phyloP scores from a whole-genome alignment of 1,139 yeast genomes.

The Diutina scorzettiae region DNA sequence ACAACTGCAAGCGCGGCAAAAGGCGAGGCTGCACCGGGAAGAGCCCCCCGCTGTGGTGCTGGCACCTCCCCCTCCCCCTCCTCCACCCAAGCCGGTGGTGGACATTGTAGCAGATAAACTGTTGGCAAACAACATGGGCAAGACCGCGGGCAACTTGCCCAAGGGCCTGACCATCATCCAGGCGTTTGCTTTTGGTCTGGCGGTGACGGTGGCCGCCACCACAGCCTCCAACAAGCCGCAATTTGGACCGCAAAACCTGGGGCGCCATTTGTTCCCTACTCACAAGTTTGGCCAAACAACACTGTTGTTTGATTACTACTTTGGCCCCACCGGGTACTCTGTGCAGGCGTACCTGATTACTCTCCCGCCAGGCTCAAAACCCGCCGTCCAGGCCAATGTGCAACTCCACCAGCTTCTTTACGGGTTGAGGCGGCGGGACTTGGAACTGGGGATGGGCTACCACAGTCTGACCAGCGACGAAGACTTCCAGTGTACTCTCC shows the following conservation, averaged over 20 bases:
- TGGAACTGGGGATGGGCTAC: conserved; percentile 21
- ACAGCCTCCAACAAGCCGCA: not conserved
- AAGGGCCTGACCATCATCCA: conserved; percentile 8
- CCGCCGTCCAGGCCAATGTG: conserved; percentile 32
- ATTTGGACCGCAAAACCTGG: conserved; percentile 1
- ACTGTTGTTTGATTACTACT: conserved; percentile 29
- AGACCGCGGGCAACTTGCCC: conserved; percentile 17
- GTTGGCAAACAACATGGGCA: conserved; percentile 16
- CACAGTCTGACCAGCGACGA: conserved; percentile 16
- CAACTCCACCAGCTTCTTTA: conserved; percentile 30
- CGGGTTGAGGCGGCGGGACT: conserved; percentile 19
- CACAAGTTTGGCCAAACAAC: conserved; percentile 7
- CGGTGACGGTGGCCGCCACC: not conserved
- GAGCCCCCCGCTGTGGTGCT: not conserved
- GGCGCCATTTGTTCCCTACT: conserved; percentile 3
- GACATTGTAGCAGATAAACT: conserved; percentile 7
- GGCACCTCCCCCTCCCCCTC: conserved; percentile 13
- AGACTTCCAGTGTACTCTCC: conserved; percentile 32
- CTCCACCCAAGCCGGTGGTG: conserved; percentile 7
- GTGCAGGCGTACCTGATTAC: conserved; percentile 30
- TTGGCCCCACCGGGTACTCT: conserved; percentile 33
- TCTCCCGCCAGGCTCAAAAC: conserved; percentile 32
- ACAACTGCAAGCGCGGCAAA: conserved; percentile 8
- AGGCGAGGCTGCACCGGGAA: conserved; percentile 9
- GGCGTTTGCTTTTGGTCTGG: not conserved